Evolutionary conservation across 495 filamentous ascomycete genomes (phyloP), one percentile per base, ranked within the genome.

Genomic region (Wilcoxina mikolae): DNA sequence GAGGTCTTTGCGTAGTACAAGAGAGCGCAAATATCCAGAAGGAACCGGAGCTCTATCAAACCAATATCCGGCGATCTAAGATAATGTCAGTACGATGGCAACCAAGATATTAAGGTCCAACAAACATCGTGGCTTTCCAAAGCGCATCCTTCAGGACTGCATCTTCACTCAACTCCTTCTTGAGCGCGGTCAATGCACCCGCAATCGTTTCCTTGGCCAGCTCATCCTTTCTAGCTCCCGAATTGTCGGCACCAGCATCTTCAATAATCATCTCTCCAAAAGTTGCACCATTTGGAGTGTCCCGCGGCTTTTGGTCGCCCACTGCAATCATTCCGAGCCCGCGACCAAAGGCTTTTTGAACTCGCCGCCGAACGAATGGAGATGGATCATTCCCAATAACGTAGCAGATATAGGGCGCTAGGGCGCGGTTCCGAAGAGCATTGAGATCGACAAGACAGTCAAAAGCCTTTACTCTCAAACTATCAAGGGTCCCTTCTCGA

Each of bases 401-500:
- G 49, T 76, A 76, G 11, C 94, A 72, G 44, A 94, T 77, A 64
- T 84, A 83, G 51, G 73, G 73, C 35, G 88, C 60, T 23, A 94
- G 72, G 1, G 74, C 68, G 9, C 12, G 28, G 48, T 76, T 76
- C 26, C 76, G 71, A 29, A 87, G 71, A 43, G 84, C 70, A 31
- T 88, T 87, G 17, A 93, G 75, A 42, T 90, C 82, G 33, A 90
- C 74, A 0, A 96, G 74, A 51, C 78, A 84, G 47, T 83, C 76
- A 62, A 94, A 95, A 1, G 87, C 88, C 57, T 83, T 81, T 33
- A 94, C 68, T 1, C 91, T 84, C 24, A 96, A 78, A 12, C 79
- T 71, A 51, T 94, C 87, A 41, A 80, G 78, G 18, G 84, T 95
- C 45, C 78, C 83, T 55, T 82, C 75, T 51, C 81, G 76, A 0